Percentiles rank a stretch among this genome's conserved stretches.
phyloP scores from a whole-genome alignment of 768 basidiomycete species.

The Amanita fuliginea region DNA sequence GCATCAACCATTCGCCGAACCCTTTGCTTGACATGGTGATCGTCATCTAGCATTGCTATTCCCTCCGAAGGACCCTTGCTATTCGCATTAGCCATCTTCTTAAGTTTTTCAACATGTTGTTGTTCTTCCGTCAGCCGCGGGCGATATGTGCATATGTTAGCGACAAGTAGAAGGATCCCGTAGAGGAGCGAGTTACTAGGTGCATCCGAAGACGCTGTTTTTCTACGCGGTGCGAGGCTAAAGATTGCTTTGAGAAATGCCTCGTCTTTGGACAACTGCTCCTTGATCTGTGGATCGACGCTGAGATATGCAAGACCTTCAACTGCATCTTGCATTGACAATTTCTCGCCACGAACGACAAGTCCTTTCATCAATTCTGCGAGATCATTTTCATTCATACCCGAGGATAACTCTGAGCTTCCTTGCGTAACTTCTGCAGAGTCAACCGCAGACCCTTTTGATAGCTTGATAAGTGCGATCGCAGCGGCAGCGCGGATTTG shows the following conservation, averaged over 20 bases:
- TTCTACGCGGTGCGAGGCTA: constrained; percentile 42
- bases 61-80: constrained; percentile 20
- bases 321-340: constrained; percentile 50
- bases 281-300: constrained; percentile 49
- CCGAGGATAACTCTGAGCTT: constrained; percentile 5
- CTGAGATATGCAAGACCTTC: constrained; percentile 86
- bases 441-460: constrained; percentile 43
- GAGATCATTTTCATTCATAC: constrained; percentile 30
- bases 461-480: constrained; percentile 71
- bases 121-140: constrained; percentile 73
- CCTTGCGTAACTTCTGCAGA: constrained; percentile 19
- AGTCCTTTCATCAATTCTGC: constrained; percentile 47
- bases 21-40: constrained; percentile 52
- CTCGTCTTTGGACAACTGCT: constrained; percentile 41
- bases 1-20: constrained; percentile 45
- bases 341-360: constrained; percentile 26
- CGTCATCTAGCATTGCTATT: constrained; percentile 43
- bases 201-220: constrained; percentile 17
- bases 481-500: constrained; percentile 50
- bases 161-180: constrained; percentile 65
- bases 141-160: constrained; percentile 63
- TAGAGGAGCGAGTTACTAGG: constrained; percentile 52
- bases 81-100: constrained; percentile 51
- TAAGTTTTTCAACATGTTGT: constrained; percentile 69
- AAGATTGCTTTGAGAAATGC: constrained; percentile 48